Percentiles rank a stretch among this genome's conserved stretches.
These are phyloP conservation scores for Lactarius psammicola DNA, from an alignment of 768 basidiomycete species.

Conservation along the genomic window DNA sequence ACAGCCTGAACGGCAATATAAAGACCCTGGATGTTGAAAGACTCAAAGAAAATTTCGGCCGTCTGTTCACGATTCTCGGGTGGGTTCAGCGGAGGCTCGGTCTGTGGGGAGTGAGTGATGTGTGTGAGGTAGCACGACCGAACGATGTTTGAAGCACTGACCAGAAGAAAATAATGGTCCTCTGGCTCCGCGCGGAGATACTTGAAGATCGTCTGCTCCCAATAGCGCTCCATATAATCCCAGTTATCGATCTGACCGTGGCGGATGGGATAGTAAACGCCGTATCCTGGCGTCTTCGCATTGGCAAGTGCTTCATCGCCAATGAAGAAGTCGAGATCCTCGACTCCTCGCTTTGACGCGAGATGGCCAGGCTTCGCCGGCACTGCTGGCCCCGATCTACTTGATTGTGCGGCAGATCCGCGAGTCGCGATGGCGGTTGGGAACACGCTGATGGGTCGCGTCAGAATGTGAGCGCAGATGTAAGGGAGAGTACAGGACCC, in stretches of 20 bases:
- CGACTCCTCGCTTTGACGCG: slow-evolving; percentile 94
- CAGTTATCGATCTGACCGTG: slow-evolving; percentile 98
- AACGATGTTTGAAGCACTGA: slow-evolving; percentile 43
- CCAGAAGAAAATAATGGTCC: slow-evolving; percentile 96
- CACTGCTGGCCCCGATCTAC: slow-evolving; percentile 69
- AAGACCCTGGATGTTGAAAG: slow-evolving; percentile 97
- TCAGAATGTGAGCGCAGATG: slow-evolving; percentile 12
- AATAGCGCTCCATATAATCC: slow-evolving; percentile 99
- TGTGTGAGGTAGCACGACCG: neutral
- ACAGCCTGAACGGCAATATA: slow-evolving; percentile 99
- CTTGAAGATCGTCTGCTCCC: slow-evolving; percentile 99
- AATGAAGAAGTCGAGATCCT: slow-evolving; percentile 99
- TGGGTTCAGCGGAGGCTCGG: slow-evolving; percentile 97
- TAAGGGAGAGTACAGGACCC: slow-evolving; percentile 37
- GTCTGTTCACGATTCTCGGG: slow-evolving; percentile 99
- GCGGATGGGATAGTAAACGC: slow-evolving; percentile 92
- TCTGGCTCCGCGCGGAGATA: slow-evolving; percentile 98
- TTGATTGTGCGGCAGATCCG: slow-evolving; percentile 58
- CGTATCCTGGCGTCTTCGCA: slow-evolving; percentile 90
- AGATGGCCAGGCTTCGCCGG: slow-evolving; percentile 87
- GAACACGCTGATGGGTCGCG: slow-evolving; percentile 66
- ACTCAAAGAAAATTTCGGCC: slow-evolving; percentile 99
- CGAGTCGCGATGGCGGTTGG: slow-evolving; percentile 96
- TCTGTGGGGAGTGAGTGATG: slow-evolving; percentile 47
- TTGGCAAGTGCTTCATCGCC: slow-evolving; percentile 97